Evolutionary conservation across 345 rosid genomes (phyloP).

Genomic region (Stellera chamaejasme): DNA sequence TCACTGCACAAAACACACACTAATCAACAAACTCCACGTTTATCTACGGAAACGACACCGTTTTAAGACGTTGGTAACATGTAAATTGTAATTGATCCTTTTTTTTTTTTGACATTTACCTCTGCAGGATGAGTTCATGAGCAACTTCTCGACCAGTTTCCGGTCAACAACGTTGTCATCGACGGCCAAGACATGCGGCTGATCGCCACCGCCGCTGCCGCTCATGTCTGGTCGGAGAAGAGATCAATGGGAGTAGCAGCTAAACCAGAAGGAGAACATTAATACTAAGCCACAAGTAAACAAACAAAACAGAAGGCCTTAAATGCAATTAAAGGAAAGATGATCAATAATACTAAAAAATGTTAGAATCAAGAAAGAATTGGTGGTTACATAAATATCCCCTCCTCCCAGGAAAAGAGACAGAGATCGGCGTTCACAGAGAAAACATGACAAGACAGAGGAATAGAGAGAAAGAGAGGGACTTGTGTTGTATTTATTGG

Average conservation of each 20-base stretch:
- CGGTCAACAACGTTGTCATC: constrained; percentile 76
- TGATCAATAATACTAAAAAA: neutral
- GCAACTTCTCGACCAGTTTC: constrained; percentile 55
- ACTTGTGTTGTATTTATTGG: constrained; percentile 14
- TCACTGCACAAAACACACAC: constrained; percentile 35
- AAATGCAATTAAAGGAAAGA: constrained; percentile 1
- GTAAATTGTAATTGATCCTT: neutral
- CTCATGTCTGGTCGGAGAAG: constrained; percentile 20
- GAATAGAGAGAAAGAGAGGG: too few relatives aligned
- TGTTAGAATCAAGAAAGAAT: too few relatives aligned
- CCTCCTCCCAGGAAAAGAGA: constrained; percentile 5
- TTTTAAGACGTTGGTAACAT: neutral
- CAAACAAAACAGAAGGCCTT: too few relatives aligned
- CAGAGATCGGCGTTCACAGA: constrained; percentile 25
- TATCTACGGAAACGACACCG: neutral
- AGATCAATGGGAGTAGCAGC: constrained; percentile 5
- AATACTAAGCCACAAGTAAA: neutral
- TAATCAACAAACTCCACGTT: neutral
- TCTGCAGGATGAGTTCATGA: constrained; percentile 64
- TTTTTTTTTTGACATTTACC: constrained; percentile 25
- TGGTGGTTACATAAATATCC: constrained; percentile 2
- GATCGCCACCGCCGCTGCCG: constrained; percentile 11
- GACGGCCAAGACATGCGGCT: constrained; percentile 74
- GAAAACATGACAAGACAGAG: constrained; percentile 21
- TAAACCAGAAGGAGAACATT: constrained; percentile 1